These are phyloP conservation scores for Lachnellula arida DNA, from an alignment of 2,329 filamentous ascomycete genomes.

Conservation along the genomic window DNA sequence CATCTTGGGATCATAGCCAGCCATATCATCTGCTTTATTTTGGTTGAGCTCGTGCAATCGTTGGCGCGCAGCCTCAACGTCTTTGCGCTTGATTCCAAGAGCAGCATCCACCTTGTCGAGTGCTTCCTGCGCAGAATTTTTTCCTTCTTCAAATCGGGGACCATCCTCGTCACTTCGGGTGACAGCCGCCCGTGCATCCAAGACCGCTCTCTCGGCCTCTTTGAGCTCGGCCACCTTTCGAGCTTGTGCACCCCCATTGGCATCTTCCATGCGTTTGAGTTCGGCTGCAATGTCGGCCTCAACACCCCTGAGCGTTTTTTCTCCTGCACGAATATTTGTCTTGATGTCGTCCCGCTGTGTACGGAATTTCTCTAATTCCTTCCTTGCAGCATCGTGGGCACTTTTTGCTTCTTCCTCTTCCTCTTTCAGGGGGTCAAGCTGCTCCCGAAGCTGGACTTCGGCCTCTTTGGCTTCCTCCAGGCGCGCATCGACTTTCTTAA, in stretches of 20 bases:
- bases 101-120: constrained; percentile 32
- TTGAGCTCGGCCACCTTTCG: constrained; percentile 56
- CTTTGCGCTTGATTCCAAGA: constrained; percentile 43
- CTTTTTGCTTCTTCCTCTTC: constrained; percentile 44
- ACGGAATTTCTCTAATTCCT: constrained; percentile 49
- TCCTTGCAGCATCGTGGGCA: constrained; percentile 49
- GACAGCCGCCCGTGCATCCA: constrained; percentile 40
- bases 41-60: constrained; percentile 48
- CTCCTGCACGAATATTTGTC: constrained; percentile 49
- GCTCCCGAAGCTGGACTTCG: constrained; percentile 16
- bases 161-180: constrained; percentile 38
- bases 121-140: constrained; percentile 32
- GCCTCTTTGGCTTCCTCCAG: constrained; percentile 32
- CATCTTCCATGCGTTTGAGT: constrained; percentile 56
- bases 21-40: constrained; percentile 55
- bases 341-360: constrained; percentile 63
- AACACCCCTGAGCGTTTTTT: constrained; percentile 42
- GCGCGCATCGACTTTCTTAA: constrained; percentile 29
- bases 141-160: constrained; percentile 33
- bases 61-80: constrained; percentile 49
- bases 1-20: constrained; percentile 61
- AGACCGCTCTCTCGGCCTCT: constrained; percentile 48
- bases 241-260: constrained; percentile 65
- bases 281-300: constrained; percentile 50
- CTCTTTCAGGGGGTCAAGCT: constrained; percentile 41